These are phyloP conservation scores for Lasiodiplodia theobromae DNA, from an alignment of 2,329 filamentous ascomycete species.

Conservation along the genomic window DNA sequence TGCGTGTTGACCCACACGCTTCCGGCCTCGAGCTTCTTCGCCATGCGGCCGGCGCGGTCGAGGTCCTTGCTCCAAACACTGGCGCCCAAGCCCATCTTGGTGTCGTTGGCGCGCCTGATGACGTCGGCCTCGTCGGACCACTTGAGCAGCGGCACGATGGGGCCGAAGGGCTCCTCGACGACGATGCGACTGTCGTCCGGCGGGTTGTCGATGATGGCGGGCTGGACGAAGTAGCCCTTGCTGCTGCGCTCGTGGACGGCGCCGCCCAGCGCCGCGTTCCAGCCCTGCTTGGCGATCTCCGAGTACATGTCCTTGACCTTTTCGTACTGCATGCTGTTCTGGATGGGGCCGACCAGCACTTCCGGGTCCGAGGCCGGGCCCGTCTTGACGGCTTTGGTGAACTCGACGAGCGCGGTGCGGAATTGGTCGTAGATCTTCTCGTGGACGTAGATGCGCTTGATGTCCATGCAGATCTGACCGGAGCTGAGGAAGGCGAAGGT, in stretches of 20 bases:
- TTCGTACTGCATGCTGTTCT: constrained; percentile 71
- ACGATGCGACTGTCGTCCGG: constrained; percentile 63
- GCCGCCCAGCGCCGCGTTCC: constrained; percentile 61
- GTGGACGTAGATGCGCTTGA: constrained; percentile 67
- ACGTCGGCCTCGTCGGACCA: constrained; percentile 65
- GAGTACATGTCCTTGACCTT: constrained; percentile 63
- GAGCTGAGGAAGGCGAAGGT: constrained; percentile 63
- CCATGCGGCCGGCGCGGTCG: constrained; percentile 54
- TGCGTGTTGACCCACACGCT: constrained; percentile 61
- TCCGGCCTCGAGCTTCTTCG: constrained; percentile 55
- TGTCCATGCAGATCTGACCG: constrained; percentile 55
- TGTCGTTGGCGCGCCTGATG: constrained; percentile 56
- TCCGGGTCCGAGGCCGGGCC: constrained; percentile 49
- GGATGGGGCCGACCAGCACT: constrained; percentile 65
- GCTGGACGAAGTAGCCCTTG: constrained; percentile 64
- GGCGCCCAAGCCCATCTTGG: constrained; percentile 60
- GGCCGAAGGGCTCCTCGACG: constrained; percentile 67
- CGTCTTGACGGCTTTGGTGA: constrained; percentile 52
- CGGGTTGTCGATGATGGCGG: constrained; percentile 66
- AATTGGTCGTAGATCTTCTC: constrained; percentile 67
- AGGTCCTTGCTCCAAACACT: constrained; percentile 61
- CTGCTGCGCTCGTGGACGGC: constrained; percentile 38
- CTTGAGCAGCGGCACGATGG: constrained; percentile 68
- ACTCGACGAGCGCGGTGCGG: constrained; percentile 53
- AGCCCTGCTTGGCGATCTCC: constrained; percentile 62